Base-by-base conservation (phyloP, 257 asterid genomes). In the Craterostigma plantagineum region DNA sequence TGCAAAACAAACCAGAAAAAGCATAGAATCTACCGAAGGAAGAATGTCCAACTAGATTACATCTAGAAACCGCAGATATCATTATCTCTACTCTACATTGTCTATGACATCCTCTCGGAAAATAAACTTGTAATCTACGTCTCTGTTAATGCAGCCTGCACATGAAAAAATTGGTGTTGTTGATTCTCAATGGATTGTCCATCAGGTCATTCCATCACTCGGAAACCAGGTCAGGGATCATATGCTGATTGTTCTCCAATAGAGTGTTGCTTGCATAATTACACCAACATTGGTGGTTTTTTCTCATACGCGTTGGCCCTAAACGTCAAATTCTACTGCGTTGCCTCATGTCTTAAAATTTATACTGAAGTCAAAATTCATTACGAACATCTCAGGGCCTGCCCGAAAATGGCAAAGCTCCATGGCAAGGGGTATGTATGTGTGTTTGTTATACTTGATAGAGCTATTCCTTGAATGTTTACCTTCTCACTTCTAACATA, bases 141-240 rank as follows among this genome's bases (percentile, higher is more conserved):
- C 4, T 4, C 57, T 59, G 23, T 51, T 49, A 10, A 34, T 52
- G 71, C 75, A 90, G 99, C 99, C 99, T 61, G 92, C 99, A 35
- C 99, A 90, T 61, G 92, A 90, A 63, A 90, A 90, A 67, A 79
- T 90, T 42, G 99, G 99, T 14, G 95, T 90, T 16, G 99, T 90
- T 49, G 99, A 90, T 66, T 83, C 99, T 36, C 95, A 90, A 42
- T 90, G 99, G 99, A 79, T 90, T 57, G 80, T 90, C 56, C 99
- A 90, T 69, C 92, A 79, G 79, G 95, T 83, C 42, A 79, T 90
- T 65, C 99, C 95, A 52, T 90, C 99, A 64, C 92, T 90, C 37
- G 99, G 95, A 61, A 80, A 66, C 57, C 99, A 90, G 95, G 95
- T 90, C 50, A 48, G 91, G 18, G 52, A 23, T 45, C 10, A 16